These are phyloP conservation scores for Drechslerella dactyloides DNA, from an alignment of 2,329 filamentous ascomycete genomes.

Conservation along the genomic window DNA sequence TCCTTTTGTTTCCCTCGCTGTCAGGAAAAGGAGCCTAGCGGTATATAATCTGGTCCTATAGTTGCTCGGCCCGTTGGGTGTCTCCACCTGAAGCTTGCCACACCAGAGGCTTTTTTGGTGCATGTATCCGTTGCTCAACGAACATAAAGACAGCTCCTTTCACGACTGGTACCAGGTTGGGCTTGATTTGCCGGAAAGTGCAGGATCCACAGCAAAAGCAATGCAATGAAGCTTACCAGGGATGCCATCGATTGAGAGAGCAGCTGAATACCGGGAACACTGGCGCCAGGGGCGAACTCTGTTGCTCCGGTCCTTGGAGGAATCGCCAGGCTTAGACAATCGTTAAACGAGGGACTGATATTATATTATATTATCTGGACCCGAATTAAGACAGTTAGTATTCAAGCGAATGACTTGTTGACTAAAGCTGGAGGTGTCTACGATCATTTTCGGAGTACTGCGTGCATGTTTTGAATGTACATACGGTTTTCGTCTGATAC, in stretches of 20 bases:
- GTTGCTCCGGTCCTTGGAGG: conserved; percentile 43
- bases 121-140: conserved; percentile 48
- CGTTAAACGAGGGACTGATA: conserved; percentile 35
- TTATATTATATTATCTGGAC: conserved; percentile 50
- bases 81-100: conserved; percentile 50
- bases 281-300: conserved; percentile 31
- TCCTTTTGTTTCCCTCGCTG: conserved; percentile 48
- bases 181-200: conserved; percentile 49
- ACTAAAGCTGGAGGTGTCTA: not conserved
- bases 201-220: conserved; percentile 43
- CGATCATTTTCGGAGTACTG: not conserved
- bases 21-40: conserved; percentile 51
- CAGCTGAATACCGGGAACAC: conserved; percentile 33
- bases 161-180: conserved; percentile 44
- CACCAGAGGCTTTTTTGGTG: conserved; percentile 46
- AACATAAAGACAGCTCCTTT: conserved; percentile 35
- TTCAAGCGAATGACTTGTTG: conserved; percentile 44
- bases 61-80: conserved; percentile 51
- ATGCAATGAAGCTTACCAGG: conserved; percentile 47
- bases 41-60: conserved; percentile 49
- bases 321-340: conserved; percentile 33
- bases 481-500: not conserved
- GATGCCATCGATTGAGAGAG: conserved; percentile 13
- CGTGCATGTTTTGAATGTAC: too few relatives aligned
- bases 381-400: conserved; percentile 50